Base-by-base conservation (phyloP, 768 basidiomycete species). In the Leccinum variicolor region DNA sequence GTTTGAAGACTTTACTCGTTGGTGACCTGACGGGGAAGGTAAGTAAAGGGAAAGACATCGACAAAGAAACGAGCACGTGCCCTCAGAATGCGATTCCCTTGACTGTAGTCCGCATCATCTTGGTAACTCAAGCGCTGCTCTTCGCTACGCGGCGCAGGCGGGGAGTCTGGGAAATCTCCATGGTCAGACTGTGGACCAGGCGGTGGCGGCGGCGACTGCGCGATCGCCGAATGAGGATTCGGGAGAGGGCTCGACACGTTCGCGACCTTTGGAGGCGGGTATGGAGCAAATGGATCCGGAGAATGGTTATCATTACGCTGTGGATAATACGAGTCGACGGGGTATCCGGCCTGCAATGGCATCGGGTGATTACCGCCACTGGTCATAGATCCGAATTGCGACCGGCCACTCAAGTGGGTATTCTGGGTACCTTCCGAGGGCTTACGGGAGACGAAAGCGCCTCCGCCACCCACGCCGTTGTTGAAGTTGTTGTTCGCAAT, bases 101-200 rank as follows among this genome's bases (percentile, higher is more conserved):
- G 70, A 6, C 62, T 62, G 23, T 71, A 71, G 52, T 73, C 70
- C 23, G 64, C 4, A 43, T 71, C 60, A 9, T 73, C 70, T 50
- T 66, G 65, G 47, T 73, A 73, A 23, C 70, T 71, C 63, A 66
- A n/a, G 7, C 70, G 69, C 17, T 56, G 63, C 19, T 65, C 69
- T 1, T 68, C 69, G 17, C 56, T 34, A 2, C 39, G 48, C 29
- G 54, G 28, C 6, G 59, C 54, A 3, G 55, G 48, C 19, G 59
- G 59, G 8, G 61, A 51, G 5, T 29, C 52, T 21, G 45, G 41
- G 6, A 31, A 9, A 11, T 58, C 65, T 3, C 61, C 69, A 1
- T 59, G 54, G 6, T 65, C 61, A 1, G 65, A 61, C 17, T 63
- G 63, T 15, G 39, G 36, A 1, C 14, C 50, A 4, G 69, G 41